phyloP scores from a whole-genome alignment of 495 filamentous ascomycete species.

The Penicilliopsis zonata region DNA sequence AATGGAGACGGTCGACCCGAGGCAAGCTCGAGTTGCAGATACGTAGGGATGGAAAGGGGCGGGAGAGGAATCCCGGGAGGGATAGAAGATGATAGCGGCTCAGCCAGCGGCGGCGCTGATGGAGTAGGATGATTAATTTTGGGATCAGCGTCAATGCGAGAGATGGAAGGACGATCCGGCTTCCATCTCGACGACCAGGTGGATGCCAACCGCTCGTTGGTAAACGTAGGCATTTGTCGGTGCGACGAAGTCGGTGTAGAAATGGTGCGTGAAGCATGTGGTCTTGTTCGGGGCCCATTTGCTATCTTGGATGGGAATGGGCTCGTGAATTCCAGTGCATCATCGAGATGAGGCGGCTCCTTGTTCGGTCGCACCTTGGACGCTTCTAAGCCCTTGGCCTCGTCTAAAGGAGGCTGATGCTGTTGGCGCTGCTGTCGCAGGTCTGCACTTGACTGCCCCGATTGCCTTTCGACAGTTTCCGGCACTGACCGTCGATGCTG shows the following conservation, averaged over 20 bases:
- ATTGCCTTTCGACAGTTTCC: no score
- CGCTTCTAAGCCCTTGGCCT: no score
- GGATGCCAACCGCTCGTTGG: conserved; percentile 23
- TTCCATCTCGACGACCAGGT: conserved; percentile 27
- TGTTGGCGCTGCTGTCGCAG: no score
- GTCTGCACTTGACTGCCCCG: no score
- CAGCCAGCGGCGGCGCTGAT: conserved; percentile 16
- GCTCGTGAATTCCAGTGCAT: conserved; percentile 10
- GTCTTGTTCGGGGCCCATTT: conserved; percentile 16
- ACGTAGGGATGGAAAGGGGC: conserved; percentile 76
- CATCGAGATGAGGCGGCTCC: conserved; percentile 13
- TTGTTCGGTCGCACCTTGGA: conserved; percentile 14
- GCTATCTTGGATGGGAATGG: conserved; percentile 8
- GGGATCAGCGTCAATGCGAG: conserved; percentile 27
- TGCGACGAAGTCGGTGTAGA: conserved; percentile 22
- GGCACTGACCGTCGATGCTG: conserved; percentile 14
- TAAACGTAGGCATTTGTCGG: conserved; percentile 9
- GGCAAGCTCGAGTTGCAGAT: conserved; percentile 79
- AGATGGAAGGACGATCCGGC: conserved; percentile 15
- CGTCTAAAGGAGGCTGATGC: no score
- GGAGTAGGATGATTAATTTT: conserved; percentile 17
- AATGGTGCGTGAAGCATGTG: conserved; percentile 21
- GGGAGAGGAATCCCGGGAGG: conserved; percentile 64
- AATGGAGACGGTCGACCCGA: conserved; percentile 71
- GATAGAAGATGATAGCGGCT: conserved; percentile 49